Evolutionary conservation across 163 green algal species (phyloP), one percentile per base, ranked within the genome.

Genomic region (Volvox carteri): DNA sequence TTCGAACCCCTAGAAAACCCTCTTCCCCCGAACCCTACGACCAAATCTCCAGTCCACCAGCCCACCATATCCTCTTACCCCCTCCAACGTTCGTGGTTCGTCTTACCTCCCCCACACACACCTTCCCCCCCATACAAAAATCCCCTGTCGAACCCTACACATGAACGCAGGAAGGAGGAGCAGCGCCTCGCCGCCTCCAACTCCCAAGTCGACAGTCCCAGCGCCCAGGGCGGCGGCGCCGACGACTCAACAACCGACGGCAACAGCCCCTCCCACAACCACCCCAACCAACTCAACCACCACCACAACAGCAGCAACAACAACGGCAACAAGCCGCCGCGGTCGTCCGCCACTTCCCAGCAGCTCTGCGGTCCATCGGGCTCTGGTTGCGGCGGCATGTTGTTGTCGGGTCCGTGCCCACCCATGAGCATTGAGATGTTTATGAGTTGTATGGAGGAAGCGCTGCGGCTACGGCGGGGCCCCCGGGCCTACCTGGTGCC

Each of bases 401-500:
- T n/a, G n/a, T 87, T 44, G 9, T 3, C 30, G 42, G 46, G 6
- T 62, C 80, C 80, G n/a, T 88, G 83, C 68, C 83, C 83, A 12
- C 83, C 83, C 42, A 58, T 88, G 39, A 81, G 68, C 70, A 74
- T 91, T 25, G 83, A 92, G 65, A 60, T 79, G 33, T 96, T 95
- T 84, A 85, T 68, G 19, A 52, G 41, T 23, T 81, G 95, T 33
- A 96, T 96, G 94, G 92, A 94, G 86, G 88, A 93, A 56, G 95
- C 92, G 37, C 83, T 96, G 67, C n/a, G 42, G 35, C 70, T 41
- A 21, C 68, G 89, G 21, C 90, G 94, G 54, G 86, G 91, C 39
- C 93, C 93, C 1, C 90, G 95, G 21, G 84, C 91, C 46, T 97
- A 97, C 92, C 92, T 97, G 80, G 91, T 95, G 54, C 95, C 94